phyloP scores from a whole-genome alignment of 192 early-diverging fungal species.

The Gonapodya prolifera region DNA sequence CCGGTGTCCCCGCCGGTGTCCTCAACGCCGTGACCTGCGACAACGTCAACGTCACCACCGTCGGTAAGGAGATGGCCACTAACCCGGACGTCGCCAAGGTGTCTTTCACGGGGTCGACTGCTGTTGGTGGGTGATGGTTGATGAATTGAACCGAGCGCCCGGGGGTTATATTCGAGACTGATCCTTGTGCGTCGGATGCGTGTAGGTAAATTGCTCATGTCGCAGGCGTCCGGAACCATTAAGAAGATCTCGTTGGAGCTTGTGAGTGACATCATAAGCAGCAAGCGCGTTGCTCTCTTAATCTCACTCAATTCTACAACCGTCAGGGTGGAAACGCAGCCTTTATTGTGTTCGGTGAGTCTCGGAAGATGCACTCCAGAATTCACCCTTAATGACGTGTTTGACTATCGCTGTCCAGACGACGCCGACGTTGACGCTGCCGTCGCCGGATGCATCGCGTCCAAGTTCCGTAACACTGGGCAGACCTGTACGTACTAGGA shows the following conservation, averaged over 20 bases:
- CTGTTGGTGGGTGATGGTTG: conserved; percentile 25
- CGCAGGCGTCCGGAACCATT: conserved; percentile 42
- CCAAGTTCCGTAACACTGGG: conserved; percentile 29
- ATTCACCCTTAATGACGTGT: too few species aligned
- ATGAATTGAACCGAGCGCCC: conserved; percentile 49
- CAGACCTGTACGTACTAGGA: too few species aligned
- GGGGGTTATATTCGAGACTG: conserved; percentile 40
- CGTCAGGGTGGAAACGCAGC: conserved; percentile 38
- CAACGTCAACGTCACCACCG: conserved; percentile 27
- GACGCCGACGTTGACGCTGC: conserved; percentile 13
- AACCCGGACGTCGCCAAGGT: conserved; percentile 52
- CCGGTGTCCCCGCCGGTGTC: conserved; percentile 55
- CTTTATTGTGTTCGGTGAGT: conserved; percentile 36
- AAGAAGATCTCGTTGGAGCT: conserved; percentile 11
- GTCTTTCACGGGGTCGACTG: conserved; percentile 66
- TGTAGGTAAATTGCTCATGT: conserved; percentile 46
- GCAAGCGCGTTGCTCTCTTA: background rate
- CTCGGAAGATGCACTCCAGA: too few species aligned
- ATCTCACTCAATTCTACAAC: conserved; percentile 17
- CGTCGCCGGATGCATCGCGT: conserved; percentile 19
- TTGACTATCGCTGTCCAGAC: too few species aligned
- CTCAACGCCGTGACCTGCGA: conserved; percentile 49
- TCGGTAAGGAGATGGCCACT: conserved; percentile 45
- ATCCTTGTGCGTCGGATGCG: conserved; percentile 10
- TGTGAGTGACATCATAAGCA: conserved; percentile 8